Conservation (phyloP, 2,329 filamentous ascomycete genomes). For the Neonectria ditissima region DNA sequence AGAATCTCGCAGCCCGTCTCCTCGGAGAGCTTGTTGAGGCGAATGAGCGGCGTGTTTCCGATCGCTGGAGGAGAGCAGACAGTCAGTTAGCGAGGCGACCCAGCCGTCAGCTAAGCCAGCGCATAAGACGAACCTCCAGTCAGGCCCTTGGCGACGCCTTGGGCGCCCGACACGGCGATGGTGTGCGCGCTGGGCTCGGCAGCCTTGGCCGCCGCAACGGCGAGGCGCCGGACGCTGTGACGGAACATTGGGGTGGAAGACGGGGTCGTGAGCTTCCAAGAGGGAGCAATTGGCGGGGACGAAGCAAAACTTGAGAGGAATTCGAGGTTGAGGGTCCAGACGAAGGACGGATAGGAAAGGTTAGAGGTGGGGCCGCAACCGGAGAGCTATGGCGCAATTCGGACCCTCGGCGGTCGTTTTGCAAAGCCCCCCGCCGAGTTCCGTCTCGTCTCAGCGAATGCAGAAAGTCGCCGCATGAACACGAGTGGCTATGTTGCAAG, state of each 20-base stretch:
- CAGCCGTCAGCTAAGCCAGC: not conserved
- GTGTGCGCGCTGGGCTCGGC: slow-evolving; percentile 68
- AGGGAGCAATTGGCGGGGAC: slow-evolving; percentile 31
- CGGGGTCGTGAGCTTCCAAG: slow-evolving; percentile 19
- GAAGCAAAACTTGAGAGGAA: slow-evolving; percentile 31
- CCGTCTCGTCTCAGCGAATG: slow-evolving; percentile 23
- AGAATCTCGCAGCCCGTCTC: slow-evolving; percentile 94
- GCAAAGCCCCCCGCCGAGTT: slow-evolving; percentile 40
- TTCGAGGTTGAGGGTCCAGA: slow-evolving; percentile 10
- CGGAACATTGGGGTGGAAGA: slow-evolving; percentile 69
- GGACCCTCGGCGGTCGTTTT: slow-evolving; percentile 39
- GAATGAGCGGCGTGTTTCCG: slow-evolving; percentile 95
- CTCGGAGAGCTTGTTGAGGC: slow-evolving; percentile 86
- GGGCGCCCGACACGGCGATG: slow-evolving; percentile 80
- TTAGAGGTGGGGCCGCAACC: slow-evolving; percentile 44
- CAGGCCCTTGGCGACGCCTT: slow-evolving; percentile 82
- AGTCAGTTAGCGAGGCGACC: slow-evolving; percentile 3
- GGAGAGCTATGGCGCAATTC: slow-evolving; percentile 47
- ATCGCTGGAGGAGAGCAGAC: slow-evolving; percentile 72
- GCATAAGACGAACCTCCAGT: slow-evolving; percentile 69
- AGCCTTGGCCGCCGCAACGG: slow-evolving; percentile 63
- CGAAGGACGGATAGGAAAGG: not conserved
- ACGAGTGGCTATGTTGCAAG: not conserved
- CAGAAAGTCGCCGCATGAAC: not conserved
- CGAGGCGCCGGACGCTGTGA: slow-evolving; percentile 75